Evolutionary conservation across 2,329 filamentous ascomycete genomes (phyloP), one percentile per base, ranked within the genome.

Genomic region (Fusarium decemcellulare): DNA sequence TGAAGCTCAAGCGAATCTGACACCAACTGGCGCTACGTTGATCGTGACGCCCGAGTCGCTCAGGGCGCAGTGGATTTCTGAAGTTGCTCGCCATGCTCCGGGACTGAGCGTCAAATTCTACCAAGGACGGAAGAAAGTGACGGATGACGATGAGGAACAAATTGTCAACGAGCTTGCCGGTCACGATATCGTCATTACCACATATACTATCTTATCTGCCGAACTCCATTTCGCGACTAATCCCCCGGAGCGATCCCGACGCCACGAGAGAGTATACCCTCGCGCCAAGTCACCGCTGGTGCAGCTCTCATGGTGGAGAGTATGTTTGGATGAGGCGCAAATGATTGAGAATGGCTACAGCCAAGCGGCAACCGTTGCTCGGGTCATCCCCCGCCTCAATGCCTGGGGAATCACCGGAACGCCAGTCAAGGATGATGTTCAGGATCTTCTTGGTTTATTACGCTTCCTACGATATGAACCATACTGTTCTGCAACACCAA

Each of bases 341-440:
- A 97, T 97, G 92, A 90, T 98, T 43, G 95, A 98, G 77, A 95
- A 89, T 70, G 94, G 94, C 36, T 90, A 97, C 5, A 95, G 90
- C 72, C 91, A 93, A 71, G 93, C 95, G 30, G 95, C 96, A 1
- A 88, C 86, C 48, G 90, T 98, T 14, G 94, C 94, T 37, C 89
- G 90, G 42, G 83, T 92, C 29, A 91, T 99, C 65, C 94, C 95
- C 46, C 88, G 96, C 30, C 81, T 93, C 68, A 95, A 97, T 80
- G 91, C 94, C 3, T 98, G 96, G 96, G 94, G 92, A 14, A 90
- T 99, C 42, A 95, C 94, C 0, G 96, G 79, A 43, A 99, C 96
- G 1, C 96, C 96, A 0, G 86, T 98, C 39, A 92, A 93, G 70
- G 93, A 94, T 70, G 88, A 94, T 66, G 87, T 95, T 34, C 80